A percentile compares a stretch with the other conserved stretches of the same genome.
These are phyloP conservation scores for Pseudogymnoascus sp. DNA, from an alignment of 2,329 filamentous ascomycete species.

Conservation along the genomic window DNA sequence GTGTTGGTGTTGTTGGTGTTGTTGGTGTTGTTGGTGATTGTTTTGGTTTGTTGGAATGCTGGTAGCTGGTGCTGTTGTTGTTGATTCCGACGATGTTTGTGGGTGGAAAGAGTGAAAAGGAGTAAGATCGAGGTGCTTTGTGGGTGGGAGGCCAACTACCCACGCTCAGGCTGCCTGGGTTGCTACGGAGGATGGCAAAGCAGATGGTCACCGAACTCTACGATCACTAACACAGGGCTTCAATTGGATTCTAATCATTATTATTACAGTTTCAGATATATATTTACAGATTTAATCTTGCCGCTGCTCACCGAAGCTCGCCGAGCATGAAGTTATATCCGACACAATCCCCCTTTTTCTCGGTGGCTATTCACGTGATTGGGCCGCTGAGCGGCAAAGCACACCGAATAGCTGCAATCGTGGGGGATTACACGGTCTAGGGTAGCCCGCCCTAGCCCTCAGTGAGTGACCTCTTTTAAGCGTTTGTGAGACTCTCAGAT, in stretches of 20 bases:
- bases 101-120: not conserved
- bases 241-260: not conserved
- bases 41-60: not conserved
- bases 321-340: conserved; percentile 4
- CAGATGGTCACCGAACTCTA: not conserved
- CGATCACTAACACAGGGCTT: not conserved
- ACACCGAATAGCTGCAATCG: not conserved
- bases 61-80: not conserved
- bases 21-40: not conserved
- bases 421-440: not conserved
- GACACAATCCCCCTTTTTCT: not conserved
- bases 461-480: not conserved
- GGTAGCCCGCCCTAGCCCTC: not conserved
- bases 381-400: not conserved
- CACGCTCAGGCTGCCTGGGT: not conserved
- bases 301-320: not conserved
- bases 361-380: not conserved
- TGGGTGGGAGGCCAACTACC: not conserved
- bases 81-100: not conserved
- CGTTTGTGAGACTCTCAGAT: not conserved
- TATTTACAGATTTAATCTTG: not conserved
- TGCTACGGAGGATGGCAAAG: not conserved
- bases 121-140: not conserved
- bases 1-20: not conserved
- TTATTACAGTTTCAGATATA: not conserved